phyloP scores from a whole-genome alignment of 1,139 yeast species.

The Candida sp. region DNA sequence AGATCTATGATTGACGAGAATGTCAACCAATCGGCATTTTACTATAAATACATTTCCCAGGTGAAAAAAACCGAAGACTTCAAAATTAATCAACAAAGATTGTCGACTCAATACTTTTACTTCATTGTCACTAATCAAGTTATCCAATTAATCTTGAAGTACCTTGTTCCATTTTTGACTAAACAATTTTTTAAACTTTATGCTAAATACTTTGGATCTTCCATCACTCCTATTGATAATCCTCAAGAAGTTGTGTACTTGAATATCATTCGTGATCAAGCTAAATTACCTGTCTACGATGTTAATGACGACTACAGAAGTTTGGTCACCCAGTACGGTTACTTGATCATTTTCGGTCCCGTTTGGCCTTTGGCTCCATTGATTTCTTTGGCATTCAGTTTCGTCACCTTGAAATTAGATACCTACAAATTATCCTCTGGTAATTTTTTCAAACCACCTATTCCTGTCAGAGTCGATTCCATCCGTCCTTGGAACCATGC shows the following conservation, averaged over 20 bases:
- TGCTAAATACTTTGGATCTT: constrained; percentile 11
- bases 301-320: constrained; percentile 74
- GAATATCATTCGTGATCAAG: constrained; percentile 49
- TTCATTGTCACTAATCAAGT: constrained; percentile 81
- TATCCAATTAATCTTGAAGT: constrained; percentile 59
- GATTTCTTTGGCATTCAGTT: constrained; percentile 58
- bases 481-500: constrained; percentile 80
- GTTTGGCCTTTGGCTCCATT: constrained; percentile 91
- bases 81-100: constrained; percentile 61
- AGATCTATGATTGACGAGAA: constrained; percentile 20
- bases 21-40: constrained; percentile 27
- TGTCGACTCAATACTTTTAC: constrained; percentile 70
- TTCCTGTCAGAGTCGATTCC: constrained; percentile 63
- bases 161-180: constrained; percentile 38
- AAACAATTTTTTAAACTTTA: constrained; percentile 15
- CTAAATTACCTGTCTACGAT: constrained; percentile 57
- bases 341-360: constrained; percentile 76
- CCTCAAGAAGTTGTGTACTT: constrained; percentile 56
- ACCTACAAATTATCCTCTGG: constrained; percentile 47
- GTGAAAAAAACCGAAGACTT: constrained; percentile 47
- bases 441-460: constrained; percentile 58
- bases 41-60: constrained; percentile 36
- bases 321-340: constrained; percentile 79
- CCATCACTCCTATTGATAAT: constrained; percentile 33
- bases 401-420: constrained; percentile 47